Conservation (phyloP, 768 basidiomycete species). For the Rhodotorula kratochvilovae region DNA sequence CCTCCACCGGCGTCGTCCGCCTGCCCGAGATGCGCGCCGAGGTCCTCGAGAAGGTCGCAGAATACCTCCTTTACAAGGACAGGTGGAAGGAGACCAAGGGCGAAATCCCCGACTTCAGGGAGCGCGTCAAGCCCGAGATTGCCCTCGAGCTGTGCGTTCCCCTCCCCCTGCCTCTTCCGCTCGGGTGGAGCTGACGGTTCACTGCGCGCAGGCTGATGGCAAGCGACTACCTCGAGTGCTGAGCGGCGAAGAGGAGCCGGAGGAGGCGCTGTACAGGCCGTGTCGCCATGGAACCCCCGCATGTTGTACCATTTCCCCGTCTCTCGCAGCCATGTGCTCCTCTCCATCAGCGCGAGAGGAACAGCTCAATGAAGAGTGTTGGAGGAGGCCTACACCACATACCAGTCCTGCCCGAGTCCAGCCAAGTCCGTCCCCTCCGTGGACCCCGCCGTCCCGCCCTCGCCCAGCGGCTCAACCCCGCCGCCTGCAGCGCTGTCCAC, state of each 20-base stretch:
- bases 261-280: background rate
- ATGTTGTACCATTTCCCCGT: background rate
- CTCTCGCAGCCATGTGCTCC: too few species aligned
- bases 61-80: conserved; percentile 41
- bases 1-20: background rate
- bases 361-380: too few species aligned
- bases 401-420: too few species aligned
- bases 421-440: too few species aligned
- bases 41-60: conserved; percentile 36
- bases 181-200: too few species aligned
- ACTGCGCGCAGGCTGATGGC: conserved; percentile 23
- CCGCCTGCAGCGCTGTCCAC: too few species aligned
- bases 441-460: too few species aligned
- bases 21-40: conserved; percentile 34
- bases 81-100: conserved; percentile 24
- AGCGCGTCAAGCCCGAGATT: conserved; percentile 35
- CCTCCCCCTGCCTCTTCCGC: background rate
- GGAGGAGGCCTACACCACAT: too few species aligned
- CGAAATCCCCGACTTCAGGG: conserved; percentile 36
- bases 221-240: conserved; percentile 34
- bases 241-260: background rate
- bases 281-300: background rate
- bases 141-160: conserved; percentile 38
- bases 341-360: too few species aligned
- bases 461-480: too few species aligned